Conservation (phyloP, 495 filamentous ascomycete species). For the Xylona heveae region DNA sequence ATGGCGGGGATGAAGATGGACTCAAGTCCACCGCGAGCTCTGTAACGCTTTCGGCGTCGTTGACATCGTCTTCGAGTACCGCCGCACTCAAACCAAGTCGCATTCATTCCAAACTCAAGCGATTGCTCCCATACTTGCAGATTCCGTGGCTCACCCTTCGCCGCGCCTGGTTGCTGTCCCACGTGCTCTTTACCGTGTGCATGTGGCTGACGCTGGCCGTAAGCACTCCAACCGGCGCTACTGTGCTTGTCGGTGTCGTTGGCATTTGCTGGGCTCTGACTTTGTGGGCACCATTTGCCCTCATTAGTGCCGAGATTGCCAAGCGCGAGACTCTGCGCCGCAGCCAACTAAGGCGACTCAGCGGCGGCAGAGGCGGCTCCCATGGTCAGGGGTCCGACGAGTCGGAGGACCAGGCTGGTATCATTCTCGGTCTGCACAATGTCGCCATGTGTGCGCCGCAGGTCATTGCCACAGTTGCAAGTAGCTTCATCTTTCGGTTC, state of each 20-base stretch:
- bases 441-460: slow-evolving; percentile 77
- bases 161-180: slow-evolving; percentile 64
- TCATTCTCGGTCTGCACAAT: slow-evolving; percentile 81
- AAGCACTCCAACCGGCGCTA: slow-evolving; percentile 38
- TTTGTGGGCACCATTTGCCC: slow-evolving; percentile 79
- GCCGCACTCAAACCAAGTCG: slow-evolving; percentile 3
- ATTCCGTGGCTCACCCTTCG: slow-evolving; percentile 68
- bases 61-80: slow-evolving; percentile 13
- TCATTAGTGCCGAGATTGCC: slow-evolving; percentile 72
- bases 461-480: slow-evolving; percentile 64
- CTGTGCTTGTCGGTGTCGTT: slow-evolving; percentile 51
- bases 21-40: neutral
- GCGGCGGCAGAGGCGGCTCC: too few relatives aligned
- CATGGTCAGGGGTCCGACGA: slow-evolving; percentile 10
- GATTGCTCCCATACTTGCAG: slow-evolving; percentile 30
- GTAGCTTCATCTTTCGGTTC: slow-evolving; percentile 56
- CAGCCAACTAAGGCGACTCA: slow-evolving; percentile 17
- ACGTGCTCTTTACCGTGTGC: slow-evolving; percentile 52
- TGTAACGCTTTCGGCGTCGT: slow-evolving; percentile 2
- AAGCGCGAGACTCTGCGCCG: slow-evolving; percentile 52
- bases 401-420: slow-evolving; percentile 57
- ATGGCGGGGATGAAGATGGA: slow-evolving; percentile 20
- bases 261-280: slow-evolving; percentile 80
- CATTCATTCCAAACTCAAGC: slow-evolving; percentile 3
- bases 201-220: slow-evolving; percentile 73